Evolutionary conservation across 768 basidiomycete genomes (phyloP).

Genomic region (Leccinum subtestaceum): DNA sequence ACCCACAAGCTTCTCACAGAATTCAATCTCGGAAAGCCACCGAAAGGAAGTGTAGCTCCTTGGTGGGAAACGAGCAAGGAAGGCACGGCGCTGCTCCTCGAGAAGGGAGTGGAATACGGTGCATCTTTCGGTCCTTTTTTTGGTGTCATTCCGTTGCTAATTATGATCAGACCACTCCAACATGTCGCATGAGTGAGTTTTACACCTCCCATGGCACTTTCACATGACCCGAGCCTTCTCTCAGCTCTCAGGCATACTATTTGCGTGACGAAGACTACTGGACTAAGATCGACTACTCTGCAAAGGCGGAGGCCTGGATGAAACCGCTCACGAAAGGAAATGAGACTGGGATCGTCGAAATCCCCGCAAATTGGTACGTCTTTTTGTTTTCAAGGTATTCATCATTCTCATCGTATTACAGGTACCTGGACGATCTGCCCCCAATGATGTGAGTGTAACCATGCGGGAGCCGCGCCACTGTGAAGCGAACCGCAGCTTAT

Average conservation of each 20-base stretch:
- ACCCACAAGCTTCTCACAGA: constrained; percentile 62
- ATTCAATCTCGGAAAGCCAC: constrained; percentile 59
- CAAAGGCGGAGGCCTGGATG: constrained; percentile 68
- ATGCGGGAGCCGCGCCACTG: background rate
- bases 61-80: constrained; percentile 81
- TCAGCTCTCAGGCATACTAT: constrained; percentile 62
- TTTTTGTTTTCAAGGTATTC: background rate
- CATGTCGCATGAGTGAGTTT: constrained; percentile 50
- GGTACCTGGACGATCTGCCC: constrained; percentile 72
- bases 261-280: constrained; percentile 66
- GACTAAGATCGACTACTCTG: constrained; percentile 68
- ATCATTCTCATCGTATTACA: constrained; percentile 12
- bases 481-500: background rate
- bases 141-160: constrained; percentile 4
- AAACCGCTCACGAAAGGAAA: constrained; percentile 64
- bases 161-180: constrained; percentile 49
- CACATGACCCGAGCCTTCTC: background rate
- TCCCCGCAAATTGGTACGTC: constrained; percentile 67
- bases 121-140: background rate
- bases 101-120: constrained; percentile 77
- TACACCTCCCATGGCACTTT: background rate
- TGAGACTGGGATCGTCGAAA: constrained; percentile 58
- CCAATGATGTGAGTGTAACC: constrained; percentile 57
- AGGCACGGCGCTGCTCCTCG: constrained; percentile 59
- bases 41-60: constrained; percentile 66